phyloP scores from a whole-genome alignment of 164 flowering plant genomes.

The Paratinospora sagittata region DNA sequence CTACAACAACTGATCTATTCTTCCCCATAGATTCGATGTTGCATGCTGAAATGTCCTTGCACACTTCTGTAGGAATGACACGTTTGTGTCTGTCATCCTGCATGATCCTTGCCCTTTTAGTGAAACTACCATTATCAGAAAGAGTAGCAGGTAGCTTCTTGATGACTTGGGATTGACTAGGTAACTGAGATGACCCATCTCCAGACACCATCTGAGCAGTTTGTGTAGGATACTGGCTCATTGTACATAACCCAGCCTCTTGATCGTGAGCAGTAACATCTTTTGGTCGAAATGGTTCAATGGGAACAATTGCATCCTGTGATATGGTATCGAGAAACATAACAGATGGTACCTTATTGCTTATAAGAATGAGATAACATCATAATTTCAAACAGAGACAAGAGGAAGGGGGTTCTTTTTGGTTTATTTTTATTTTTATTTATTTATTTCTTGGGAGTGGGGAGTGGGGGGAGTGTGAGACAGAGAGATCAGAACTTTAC shows the following conservation, averaged over 20 bases:
- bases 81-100: constrained; percentile 22
- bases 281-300: constrained; percentile 54
- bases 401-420: background rate
- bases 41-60: constrained; percentile 11
- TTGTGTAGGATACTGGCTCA: constrained; percentile 77
- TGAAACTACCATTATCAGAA: constrained; percentile 15
- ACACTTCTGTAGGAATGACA: constrained; percentile 14
- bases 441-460: background rate
- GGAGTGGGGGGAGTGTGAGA: background rate
- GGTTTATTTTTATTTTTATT: background rate
- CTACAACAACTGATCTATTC: constrained; percentile 16
- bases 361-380: background rate
- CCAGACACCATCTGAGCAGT: constrained; percentile 41
- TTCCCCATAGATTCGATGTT: constrained; percentile 17
- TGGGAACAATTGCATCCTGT: constrained; percentile 61
- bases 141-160: constrained; percentile 16
- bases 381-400: background rate
- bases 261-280: constrained; percentile 57
- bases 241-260: constrained; percentile 62
- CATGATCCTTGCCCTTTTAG: constrained; percentile 46
- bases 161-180: constrained; percentile 31
- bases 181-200: constrained; percentile 47
- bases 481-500: constrained; percentile 32
- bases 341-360: background rate
- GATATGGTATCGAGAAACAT: constrained; percentile 3